Conservation (phyloP, 192 early-diverging fungal species). For the Coemansia interrupta region DNA sequence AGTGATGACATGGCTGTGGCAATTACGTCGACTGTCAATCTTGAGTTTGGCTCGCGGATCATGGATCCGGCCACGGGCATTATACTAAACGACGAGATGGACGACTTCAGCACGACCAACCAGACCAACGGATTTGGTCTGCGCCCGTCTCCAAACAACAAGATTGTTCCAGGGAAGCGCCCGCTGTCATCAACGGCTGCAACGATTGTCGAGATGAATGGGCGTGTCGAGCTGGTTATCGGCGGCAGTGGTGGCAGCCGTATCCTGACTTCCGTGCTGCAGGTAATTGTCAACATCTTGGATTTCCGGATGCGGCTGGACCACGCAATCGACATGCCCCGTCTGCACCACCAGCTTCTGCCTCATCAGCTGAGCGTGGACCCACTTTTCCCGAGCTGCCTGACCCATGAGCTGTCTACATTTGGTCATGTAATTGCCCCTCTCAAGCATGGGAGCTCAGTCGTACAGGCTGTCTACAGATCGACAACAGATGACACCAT, state of each 20-base stretch:
- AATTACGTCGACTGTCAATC: conserved; percentile 85
- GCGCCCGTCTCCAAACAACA: conserved; percentile 79
- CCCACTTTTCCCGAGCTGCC: conserved; percentile 29
- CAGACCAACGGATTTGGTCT: conserved; percentile 73
- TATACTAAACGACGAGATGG: conserved; percentile 94
- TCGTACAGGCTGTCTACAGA: conserved; percentile 58
- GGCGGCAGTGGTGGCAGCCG: conserved; percentile 87
- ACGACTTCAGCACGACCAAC: conserved; percentile 85
- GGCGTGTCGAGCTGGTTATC: conserved; percentile 64
- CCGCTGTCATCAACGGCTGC: conserved; percentile 65
- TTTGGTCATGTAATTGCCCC: conserved; percentile 50
- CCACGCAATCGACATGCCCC: conserved; percentile 67
- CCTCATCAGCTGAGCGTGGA: conserved; percentile 66
- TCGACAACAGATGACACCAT: conserved; percentile 42
- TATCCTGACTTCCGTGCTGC: conserved; percentile 74
- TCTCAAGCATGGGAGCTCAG: conserved; percentile 39
- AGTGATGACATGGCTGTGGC: conserved; percentile 72
- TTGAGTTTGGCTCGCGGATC: conserved; percentile 83
- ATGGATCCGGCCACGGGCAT: conserved; percentile 84
- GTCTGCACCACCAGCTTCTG: conserved; percentile 89
- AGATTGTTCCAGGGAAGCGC: conserved; percentile 74
- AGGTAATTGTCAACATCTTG: conserved; percentile 71
- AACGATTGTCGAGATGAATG: conserved; percentile 37
- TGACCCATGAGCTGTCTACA: conserved; percentile 31
- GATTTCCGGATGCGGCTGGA: conserved; percentile 66